Evolutionary conservation across 1,284 basidiomycete genomes (phyloP), one percentile per base, ranked within the genome.

Genomic region (Anthracocystis walkeri): DNA sequence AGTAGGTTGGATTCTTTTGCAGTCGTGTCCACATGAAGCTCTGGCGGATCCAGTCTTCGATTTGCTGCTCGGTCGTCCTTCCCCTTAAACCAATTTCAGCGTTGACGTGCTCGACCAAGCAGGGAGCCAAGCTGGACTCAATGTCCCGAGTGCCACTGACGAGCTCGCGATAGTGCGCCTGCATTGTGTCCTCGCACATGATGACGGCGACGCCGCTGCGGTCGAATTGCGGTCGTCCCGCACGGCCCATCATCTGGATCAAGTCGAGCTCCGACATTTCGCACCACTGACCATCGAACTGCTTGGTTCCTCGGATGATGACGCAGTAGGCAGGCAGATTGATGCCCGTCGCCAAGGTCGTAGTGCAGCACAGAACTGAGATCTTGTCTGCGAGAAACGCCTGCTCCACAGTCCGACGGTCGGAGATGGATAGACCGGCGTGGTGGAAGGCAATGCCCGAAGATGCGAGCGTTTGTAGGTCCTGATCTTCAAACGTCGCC

Each of bases 161-260:
- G 7, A 82, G 71, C 14, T 75, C 67, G 16, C 57, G 58, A n/a
- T 75, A 80, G 48, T 68, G 69, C n/a, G 71, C 56, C 48, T 72
- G 75, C 27, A 64, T 58, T 6, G 65, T 60, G 16, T 77, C 53
- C 51, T 81, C 80, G n/a, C 77, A 79, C 72, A 82, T 76, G 61
- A 82, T 74, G 18, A 82, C 80, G 12, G 77, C 75, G 10, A 83
- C 66, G 54, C 85, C 83, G 4, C 66, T 66, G 68, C 61, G 81
- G 90, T 93, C 95, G 82, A 93, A 98, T 85, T 97, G 95, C 16
- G 96, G 95, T 21, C 96, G 89, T 7, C 95, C 96, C 88, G 97
- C 86, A 40, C 88, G 81, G 0, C 88, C 88, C 73, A 87, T 93
- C 93, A 85, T 94, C 91, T 82, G 81, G 16, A 82, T 69, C 14